Conservation (phyloP, 805 yeast genomes). For the Zygotorulaspora florentina region DNA sequence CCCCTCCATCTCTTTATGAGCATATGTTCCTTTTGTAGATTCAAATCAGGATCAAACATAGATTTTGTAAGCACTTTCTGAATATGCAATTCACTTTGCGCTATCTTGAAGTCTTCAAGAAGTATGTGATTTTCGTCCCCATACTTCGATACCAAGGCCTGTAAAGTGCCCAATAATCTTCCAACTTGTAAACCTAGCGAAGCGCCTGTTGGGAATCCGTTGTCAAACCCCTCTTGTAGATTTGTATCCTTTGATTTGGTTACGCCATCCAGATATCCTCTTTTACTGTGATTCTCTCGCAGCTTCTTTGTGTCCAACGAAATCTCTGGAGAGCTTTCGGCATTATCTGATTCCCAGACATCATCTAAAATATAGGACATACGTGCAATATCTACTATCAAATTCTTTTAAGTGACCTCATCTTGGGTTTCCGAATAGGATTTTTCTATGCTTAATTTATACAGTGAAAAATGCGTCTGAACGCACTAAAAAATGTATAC, state of each 20-base stretch:
- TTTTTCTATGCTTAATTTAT: no score
- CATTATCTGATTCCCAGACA: conserved; percentile 25
- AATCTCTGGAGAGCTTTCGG: conserved; percentile 2
- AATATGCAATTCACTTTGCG: conserved; percentile 53
- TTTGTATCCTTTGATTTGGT: conserved; percentile 61
- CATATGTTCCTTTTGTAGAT: conserved; percentile 37
- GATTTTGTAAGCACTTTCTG: conserved; percentile 50
- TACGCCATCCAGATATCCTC: conserved; percentile 82
- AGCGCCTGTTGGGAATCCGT: conserved; percentile 75
- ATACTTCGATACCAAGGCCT: conserved; percentile 26
- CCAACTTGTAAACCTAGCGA: conserved; percentile 65
- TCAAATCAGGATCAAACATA: conserved; percentile 51
- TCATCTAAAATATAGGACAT: conserved; percentile 18
- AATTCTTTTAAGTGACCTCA: no score
- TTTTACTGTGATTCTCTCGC: conserved; percentile 62
- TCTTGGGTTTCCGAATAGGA: no score
- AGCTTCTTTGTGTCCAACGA: conserved; percentile 38
- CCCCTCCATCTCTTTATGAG: conserved; percentile 46
- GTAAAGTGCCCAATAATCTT: conserved; percentile 51
- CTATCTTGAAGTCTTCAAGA: conserved; percentile 33
- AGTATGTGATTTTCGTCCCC: conserved; percentile 20
- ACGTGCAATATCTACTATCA: not conserved
- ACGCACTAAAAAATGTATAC: no score
- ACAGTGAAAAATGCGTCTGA: not conserved
- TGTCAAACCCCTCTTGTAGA: conserved; percentile 77